A percentile compares a stretch with the other conserved stretches of the same genome.
Evolutionary conservation across 225 moss, liverwort and hornwort species (phyloP).

Genomic region (Sphagnum tenellum): DNA sequence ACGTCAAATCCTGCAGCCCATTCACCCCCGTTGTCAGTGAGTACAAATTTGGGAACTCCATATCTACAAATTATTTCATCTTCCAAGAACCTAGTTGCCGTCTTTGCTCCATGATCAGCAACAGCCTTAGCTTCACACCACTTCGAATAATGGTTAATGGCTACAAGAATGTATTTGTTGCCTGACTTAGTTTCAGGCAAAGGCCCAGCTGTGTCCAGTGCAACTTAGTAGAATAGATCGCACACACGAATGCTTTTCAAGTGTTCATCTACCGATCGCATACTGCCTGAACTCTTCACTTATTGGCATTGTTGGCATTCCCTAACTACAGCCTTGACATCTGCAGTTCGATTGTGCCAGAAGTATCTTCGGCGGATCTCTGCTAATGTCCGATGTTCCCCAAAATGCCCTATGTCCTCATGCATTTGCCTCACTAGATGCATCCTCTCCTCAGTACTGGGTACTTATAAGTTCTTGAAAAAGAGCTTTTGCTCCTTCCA

Average conservation of each 20-base stretch:
- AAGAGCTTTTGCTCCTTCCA: neutral
- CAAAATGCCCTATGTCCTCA: neutral
- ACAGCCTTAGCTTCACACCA: neutral
- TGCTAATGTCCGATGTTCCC: neutral
- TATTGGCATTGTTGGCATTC: neutral
- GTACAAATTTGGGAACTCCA: neutral
- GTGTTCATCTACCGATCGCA: neutral
- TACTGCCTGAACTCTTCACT: neutral
- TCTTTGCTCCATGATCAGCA: neutral
- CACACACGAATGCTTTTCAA: neutral
- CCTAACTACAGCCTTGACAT: neutral
- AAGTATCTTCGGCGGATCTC: neutral
- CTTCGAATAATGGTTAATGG: neutral
- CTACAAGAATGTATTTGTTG: neutral
- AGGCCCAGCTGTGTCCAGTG: neutral
- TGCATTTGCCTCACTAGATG: neutral
- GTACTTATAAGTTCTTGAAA: neutral
- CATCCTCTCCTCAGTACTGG: neutral
- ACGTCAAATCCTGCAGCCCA: too few species aligned
- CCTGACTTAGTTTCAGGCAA: neutral
- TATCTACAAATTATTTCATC: neutral
- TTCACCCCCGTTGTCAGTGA: too few species aligned
- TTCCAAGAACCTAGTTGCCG: neutral
- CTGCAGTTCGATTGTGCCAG: neutral
- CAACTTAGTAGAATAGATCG: neutral